Base-by-base conservation (phyloP, 2,329 filamentous ascomycete genomes). In the Cordyceps tenuipes region DNA sequence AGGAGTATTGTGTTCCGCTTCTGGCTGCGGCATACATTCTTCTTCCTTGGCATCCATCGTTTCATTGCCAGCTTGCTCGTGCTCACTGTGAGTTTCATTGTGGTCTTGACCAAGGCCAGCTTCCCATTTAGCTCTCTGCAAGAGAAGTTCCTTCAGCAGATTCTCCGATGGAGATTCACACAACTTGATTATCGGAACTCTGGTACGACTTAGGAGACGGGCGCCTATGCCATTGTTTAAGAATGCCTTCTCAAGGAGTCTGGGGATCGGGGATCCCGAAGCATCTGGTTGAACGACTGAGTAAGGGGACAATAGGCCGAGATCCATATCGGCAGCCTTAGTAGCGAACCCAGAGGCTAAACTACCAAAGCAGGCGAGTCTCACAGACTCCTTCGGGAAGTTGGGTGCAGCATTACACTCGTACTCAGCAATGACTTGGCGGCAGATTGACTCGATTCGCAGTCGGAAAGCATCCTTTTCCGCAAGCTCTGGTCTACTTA, bases 301-400 rank as follows among this genome's bases (percentile, higher is more conserved):
- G 53, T 79, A 73, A 3, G 82, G 83, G 1, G 89, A 87, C 5
- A 94, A 76, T 39, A 96, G 81, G 9, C 87, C 89, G 34, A 96
- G 81, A 71, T 97, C 92, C 87, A 96, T 91, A 68, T 96, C 91
- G 1, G 91, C 93, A n/a, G 85, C 84, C 66, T 89, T 89, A 12
- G 89, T 91, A 3, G 90, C 92, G 73, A 96, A 96, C 0, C 91
- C 91, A 13, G 91, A 92, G 21, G 84, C 83, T 51, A 95, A 78
- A 69, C 91, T 95, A 5, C 91, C 91, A 68, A 94, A 95, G 67
- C 87, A 90, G 66, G 84, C 84, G 15, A 95, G 77, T 57, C 84
- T 78, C n/a, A 93, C 81, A 56, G 81, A 82, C 10, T 75, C 68
- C 26, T 79, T 68, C 17, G 79, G 74, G 60, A 88, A 62, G 5